Conservation (phyloP, 2,329 filamentous ascomycete species). For the Tolypocladium album region DNA sequence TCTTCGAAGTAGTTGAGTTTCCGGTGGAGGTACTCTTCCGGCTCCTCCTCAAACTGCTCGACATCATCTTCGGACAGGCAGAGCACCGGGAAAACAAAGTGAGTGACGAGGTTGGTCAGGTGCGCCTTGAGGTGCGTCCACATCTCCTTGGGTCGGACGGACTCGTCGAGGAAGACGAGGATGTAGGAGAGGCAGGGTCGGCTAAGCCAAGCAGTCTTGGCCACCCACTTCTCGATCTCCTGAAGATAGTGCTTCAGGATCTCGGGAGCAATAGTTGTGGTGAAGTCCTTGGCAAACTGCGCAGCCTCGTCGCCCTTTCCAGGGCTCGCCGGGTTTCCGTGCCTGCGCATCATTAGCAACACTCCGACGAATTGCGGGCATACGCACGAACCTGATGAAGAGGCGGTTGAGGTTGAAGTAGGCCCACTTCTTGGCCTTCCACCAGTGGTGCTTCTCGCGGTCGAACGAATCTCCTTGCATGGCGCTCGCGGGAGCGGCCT, state of each 20-base stretch:
- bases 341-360: slow-evolving; percentile 38
- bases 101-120: slow-evolving; percentile 83
- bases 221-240: slow-evolving; percentile 96
- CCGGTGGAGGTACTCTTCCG: slow-evolving; percentile 91
- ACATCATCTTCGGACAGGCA: slow-evolving; percentile 89
- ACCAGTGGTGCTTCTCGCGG: slow-evolving; percentile 92
- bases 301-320: slow-evolving; percentile 66
- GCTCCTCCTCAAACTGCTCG: slow-evolving; percentile 87
- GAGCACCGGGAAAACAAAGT: slow-evolving; percentile 90
- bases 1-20: slow-evolving; percentile 98
- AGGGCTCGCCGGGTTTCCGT: slow-evolving; percentile 75
- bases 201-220: slow-evolving; percentile 89
- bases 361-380: not conserved
- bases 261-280: slow-evolving; percentile 82
- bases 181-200: slow-evolving; percentile 89
- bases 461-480: slow-evolving; percentile 79
- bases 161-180: slow-evolving; percentile 91
- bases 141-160: slow-evolving; percentile 93
- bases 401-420: slow-evolving; percentile 96
- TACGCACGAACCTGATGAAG: slow-evolving; percentile 63
- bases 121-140: slow-evolving; percentile 92
- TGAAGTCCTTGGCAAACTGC: slow-evolving; percentile 83
- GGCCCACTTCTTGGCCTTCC: slow-evolving; percentile 99
- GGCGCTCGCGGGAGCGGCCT: slow-evolving; percentile 67
- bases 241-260: slow-evolving; percentile 90